Evolutionary conservation across 2,329 filamentous ascomycete species (phyloP).

Genomic region (Talaromyces sp.): DNA sequence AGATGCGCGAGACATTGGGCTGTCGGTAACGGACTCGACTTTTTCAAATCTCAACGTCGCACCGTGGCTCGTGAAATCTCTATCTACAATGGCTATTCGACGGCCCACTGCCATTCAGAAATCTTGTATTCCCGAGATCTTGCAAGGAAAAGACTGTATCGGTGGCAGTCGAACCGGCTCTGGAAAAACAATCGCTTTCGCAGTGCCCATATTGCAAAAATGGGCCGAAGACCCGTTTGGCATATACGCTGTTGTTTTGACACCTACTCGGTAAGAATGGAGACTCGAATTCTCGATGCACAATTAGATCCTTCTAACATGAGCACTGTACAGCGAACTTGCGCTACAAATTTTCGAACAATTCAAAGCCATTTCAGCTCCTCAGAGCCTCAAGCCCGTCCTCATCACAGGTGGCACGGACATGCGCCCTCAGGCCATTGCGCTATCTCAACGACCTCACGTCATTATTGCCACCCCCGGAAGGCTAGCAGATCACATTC

Average conservation of each 20-base stretch:
- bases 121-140: conserved; percentile 85
- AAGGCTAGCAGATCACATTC: conserved; percentile 87
- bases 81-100: conserved; percentile 74
- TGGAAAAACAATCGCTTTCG: conserved; percentile 95
- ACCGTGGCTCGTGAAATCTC: conserved; percentile 83
- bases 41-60: conserved; percentile 71
- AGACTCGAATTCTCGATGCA: not conserved
- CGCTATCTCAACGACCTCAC: conserved; percentile 76
- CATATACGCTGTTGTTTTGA: conserved; percentile 85
- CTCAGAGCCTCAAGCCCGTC: conserved; percentile 79
- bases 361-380: conserved; percentile 84
- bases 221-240: conserved; percentile 91
- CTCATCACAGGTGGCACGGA: conserved; percentile 91
- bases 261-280: conserved; percentile 65
- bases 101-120: conserved; percentile 90
- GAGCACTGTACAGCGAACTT: conserved; percentile 60
- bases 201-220: conserved; percentile 86
- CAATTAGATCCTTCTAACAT: conserved; percentile 5
- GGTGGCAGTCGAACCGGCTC: conserved; percentile 92
- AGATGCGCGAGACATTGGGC: conserved; percentile 39
- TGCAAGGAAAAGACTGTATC: conserved; percentile 89
- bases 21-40: conserved; percentile 49
- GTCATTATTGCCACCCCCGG: conserved; percentile 93
- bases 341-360: conserved; percentile 96
- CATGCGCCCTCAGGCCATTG: conserved; percentile 86